Base-by-base conservation (phyloP, 768 basidiomycete genomes). In the Calocera viscosa region DNA sequence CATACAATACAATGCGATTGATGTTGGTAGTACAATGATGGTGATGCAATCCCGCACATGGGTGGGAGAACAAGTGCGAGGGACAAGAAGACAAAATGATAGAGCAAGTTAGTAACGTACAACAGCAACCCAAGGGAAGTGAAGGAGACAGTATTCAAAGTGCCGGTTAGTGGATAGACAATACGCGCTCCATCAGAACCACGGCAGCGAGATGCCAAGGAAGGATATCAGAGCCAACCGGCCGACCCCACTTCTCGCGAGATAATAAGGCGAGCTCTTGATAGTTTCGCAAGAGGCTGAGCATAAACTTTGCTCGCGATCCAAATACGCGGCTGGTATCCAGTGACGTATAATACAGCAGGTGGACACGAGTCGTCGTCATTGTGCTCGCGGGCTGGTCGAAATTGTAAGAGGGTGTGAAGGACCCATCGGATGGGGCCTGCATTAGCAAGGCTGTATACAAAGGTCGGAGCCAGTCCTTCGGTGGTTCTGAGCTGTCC, bases 151-250 rank as follows among this genome's bases (percentile, higher is more conserved):
- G 43, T 24, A 40, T 47, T 14, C 5, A 72, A 67, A 74, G 67
- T 66, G 43, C 7, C 43, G 43, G 8, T 47, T 47, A 47, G 43
- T 49, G 19, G 47, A 26, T 47, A 53, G 67, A 32, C 26, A 66
- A 22, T 43, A 49, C 60, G 14, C 32, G 39, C 39, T 49, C 53
- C 72, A 72, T 71, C n/a, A 71, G 63, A 26, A 71, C 67, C 17
- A 72, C 65, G 17, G 88, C 88, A 33, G 84, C 86, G 38, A 91
- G 78, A 72, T 92, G 90, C 72, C 87, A 84, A 14, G 90, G 90
- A 64, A 92, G 79, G 60, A 83, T 76, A 16, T 43, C 67, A 24
- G 43, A 66, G 16, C 63, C 33, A 32, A 60, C 19, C 10, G 63
- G 68, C 78, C 79, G 65, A 17, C 49, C 64, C 81, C 81, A 84